Evolutionary conservation across 1,284 basidiomycete species (phyloP), one percentile per base, ranked within the genome.

Genomic region (Tilletiopsis washingtonensis): DNA sequence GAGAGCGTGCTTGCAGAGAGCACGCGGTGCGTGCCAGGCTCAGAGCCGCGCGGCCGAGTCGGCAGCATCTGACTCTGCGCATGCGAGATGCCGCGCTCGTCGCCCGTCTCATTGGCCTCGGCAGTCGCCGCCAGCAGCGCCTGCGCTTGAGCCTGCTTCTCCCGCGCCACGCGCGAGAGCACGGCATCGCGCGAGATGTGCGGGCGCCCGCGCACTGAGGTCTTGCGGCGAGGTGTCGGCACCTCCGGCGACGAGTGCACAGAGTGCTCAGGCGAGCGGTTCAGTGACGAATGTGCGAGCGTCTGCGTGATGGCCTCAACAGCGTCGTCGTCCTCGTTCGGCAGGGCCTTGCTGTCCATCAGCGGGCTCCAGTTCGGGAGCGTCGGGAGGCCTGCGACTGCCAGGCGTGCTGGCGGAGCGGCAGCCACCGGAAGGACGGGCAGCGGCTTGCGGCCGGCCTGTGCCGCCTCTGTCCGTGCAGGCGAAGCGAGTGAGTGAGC

Each of bases 141-240:
- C 20, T 21, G 15, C 12, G 5, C 9, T n/a, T 40, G 15, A 40
- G 38, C 38, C 14, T 53, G 47, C 53, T 63, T 63, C 24, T 66
- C 59, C 20, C 39, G 43, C 1, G 64, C 66, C 3, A 71, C 63
- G n/a, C 70, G 61, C 49, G 60, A 54, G 17, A 69, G 61, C 20
- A 73, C 63, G 11, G 60, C 55, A 42, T 71, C 69, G 9, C 67
- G 59, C 15, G 70, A 65, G 43, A 73, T 73, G 47, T 69, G 65
- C 9, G 70, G 70, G 17, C 69, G 54, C 14, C 53, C 56, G 14
- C 60, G 50, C 4, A 48, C 5, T 2, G 51, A 49, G 15, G 5
- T 47, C 49, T 26, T 26, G 25, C 42, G 32, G 37, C 2, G 45
- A 6, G 21, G 36, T 27, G 15, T n/a, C 17, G 5, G 40, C n/a